Base-by-base conservation (phyloP, 495 filamentous ascomycete genomes). In the Tuber calosporum region DNA sequence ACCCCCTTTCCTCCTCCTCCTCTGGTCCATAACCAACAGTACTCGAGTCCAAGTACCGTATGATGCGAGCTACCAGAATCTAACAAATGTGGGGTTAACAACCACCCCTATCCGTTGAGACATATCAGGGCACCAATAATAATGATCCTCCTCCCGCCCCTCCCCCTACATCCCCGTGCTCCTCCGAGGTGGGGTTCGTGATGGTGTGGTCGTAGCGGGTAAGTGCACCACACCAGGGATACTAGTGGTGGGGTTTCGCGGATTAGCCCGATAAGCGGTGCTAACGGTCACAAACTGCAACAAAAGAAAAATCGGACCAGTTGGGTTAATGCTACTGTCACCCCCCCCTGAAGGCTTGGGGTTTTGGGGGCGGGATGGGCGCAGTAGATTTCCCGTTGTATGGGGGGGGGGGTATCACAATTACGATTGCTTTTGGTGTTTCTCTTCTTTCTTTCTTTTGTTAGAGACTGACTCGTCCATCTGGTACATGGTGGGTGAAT, bases 141-240 rank as follows among this genome's bases (percentile, higher is more conserved):
- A 62, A 30, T 30, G 11, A 30, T 9, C n/a, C 53, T 58, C 53
- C n/a, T 58, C 53, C 53, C 26, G 1, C 48, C 13, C 9, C 48
- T 26, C 8, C 42, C 42, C 19, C 42, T 17, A 15, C 42, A 43
- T 19, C 17, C 42, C 42, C 42, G 42, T 15, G 42, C 42, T 43
- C 42, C 42, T 43, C 42, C 42, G 5, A 9, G 39, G 39, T 7
- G 39, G 5, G 13, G 15, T 43, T 5, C 11, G 20, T n/a, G n/a
- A 22, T 26, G 48, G n/a, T 30, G n/a, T 58, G 48, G 48, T 62
- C 30, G 22, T 22, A 67, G 40, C 66, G 71, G 66, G 71, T 30
- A 69, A 38, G 62, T 66, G n/a, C 34, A 37, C 42, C 48, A 67
- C 48, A 20, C 66, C 17, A 42, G 22, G 15, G 15, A n/a, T 34